Percentiles rank a stretch among this genome's conserved stretches.
Evolutionary conservation across 257 asterid species (phyloP).

Genomic region (Handroanthus guayacan): DNA sequence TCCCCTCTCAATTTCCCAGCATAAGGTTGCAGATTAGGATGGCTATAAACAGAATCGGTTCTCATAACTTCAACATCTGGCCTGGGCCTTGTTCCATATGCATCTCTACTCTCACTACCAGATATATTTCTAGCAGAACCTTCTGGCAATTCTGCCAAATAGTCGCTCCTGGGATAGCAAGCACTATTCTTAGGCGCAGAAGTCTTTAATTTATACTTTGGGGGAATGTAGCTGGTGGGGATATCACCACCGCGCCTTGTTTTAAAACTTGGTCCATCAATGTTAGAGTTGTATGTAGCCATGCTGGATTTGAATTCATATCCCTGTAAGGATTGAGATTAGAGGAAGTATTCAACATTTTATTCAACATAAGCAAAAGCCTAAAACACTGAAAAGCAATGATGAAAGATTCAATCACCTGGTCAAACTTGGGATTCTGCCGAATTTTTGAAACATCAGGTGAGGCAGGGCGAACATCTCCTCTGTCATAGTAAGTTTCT

Average conservation of each 20-base stretch:
- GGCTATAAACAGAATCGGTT: slow-evolving; percentile 45
- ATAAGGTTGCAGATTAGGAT: slow-evolving; percentile 41
- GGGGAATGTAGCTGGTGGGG: slow-evolving; percentile 51
- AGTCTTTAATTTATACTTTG: slow-evolving; percentile 47
- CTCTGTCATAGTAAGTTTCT: slow-evolving; percentile 59
- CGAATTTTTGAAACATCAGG: slow-evolving; percentile 50
- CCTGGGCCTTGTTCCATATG: slow-evolving; percentile 40
- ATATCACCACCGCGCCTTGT: slow-evolving; percentile 46
- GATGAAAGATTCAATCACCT: slow-evolving; percentile 50
- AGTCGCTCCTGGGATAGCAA: slow-evolving; percentile 49
- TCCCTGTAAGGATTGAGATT: slow-evolving; percentile 47
- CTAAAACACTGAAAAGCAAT: slow-evolving; percentile 10
- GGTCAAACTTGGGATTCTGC: slow-evolving; percentile 50
- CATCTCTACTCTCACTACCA: slow-evolving; percentile 52
- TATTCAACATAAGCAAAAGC: slow-evolving; percentile 19
- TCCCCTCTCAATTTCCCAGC: slow-evolving; percentile 46
- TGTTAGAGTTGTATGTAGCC: slow-evolving; percentile 51
- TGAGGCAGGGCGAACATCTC: slow-evolving; percentile 53
- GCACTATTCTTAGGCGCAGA: slow-evolving; percentile 46
- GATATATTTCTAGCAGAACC: slow-evolving; percentile 46
- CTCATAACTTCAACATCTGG: slow-evolving; percentile 51
- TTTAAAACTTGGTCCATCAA: slow-evolving; percentile 49
- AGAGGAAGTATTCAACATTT: slow-evolving; percentile 22
- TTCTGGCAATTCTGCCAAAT: slow-evolving; percentile 53
- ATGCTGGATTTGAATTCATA: slow-evolving; percentile 47